Conservation (phyloP, 2,329 filamentous ascomycete genomes). For the Canariomyces notabilis region DNA sequence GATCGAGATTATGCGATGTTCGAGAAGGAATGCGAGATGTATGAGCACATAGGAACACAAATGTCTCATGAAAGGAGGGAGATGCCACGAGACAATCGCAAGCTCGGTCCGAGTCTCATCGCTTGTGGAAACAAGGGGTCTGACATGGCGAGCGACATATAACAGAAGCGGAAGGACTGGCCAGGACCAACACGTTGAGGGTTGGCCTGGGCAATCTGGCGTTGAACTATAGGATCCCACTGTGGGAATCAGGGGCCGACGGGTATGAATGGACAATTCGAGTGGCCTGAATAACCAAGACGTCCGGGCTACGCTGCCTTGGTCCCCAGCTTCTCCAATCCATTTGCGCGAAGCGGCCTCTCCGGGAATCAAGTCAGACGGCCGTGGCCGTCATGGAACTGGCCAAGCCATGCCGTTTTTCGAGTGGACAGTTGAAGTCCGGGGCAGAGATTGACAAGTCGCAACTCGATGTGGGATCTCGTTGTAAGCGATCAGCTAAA, state of each 20-base stretch:
- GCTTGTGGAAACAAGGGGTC: not conserved
- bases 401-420: constrained; percentile 9
- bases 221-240: too few species aligned
- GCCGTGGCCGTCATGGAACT: constrained; percentile 1
- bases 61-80: too few species aligned
- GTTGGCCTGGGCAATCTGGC: too few species aligned
- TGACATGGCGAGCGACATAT: constrained; percentile 5
- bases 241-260: too few species aligned
- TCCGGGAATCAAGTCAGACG: not conserved
- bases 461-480: constrained; percentile 15
- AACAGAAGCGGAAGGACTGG: constrained; percentile 1
- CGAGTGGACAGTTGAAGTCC: constrained; percentile 2
- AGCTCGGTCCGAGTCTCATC: too few species aligned
- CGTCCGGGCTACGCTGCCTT: not conserved
- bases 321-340: not conserved
- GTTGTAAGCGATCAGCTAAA: constrained; percentile 4
- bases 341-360: not conserved
- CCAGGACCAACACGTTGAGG: too few species aligned
- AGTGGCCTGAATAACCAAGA: not conserved
- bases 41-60: too few species aligned
- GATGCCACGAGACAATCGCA: too few species aligned
- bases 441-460: constrained; percentile 10
- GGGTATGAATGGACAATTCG: not conserved
- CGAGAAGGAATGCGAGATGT: too few species aligned
- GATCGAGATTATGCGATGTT: too few species aligned